phyloP scores from a whole-genome alignment of 306 rosid genomes.

The Lathyrus sativus region DNA sequence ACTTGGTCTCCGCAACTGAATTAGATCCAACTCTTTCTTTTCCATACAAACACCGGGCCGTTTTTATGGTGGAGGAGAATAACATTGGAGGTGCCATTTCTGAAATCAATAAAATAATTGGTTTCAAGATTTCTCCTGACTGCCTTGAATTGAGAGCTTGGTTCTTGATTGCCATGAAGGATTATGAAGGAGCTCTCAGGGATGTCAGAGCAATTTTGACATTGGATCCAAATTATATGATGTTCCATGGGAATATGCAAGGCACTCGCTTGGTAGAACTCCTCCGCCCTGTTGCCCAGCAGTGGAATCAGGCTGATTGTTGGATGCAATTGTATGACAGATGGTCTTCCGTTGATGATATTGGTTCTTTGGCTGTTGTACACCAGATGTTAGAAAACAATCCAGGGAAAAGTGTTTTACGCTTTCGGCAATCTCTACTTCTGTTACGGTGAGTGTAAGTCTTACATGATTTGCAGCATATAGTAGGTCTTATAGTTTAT shows the following conservation, averaged over 20 bases:
- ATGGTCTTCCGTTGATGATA: conserved; percentile 90
- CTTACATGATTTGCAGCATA: background rate
- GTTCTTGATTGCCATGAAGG: conserved; percentile 73
- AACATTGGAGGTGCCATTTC: conserved; percentile 58
- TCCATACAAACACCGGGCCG: conserved; percentile 78
- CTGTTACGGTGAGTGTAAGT: conserved; percentile 59
- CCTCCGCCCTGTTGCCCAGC: conserved; percentile 63
- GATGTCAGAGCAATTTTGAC: conserved; percentile 86
- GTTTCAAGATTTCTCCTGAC: conserved; percentile 79
- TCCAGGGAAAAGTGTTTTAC: conserved; percentile 79
- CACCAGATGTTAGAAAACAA: conserved; percentile 75
- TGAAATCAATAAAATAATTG: conserved; percentile 72
- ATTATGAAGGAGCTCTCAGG: conserved; percentile 78
- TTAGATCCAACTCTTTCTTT: conserved; percentile 79
- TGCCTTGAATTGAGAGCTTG: conserved; percentile 91
- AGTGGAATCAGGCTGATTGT: conserved; percentile 82
- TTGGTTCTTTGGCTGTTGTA: conserved; percentile 86
- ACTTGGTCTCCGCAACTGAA: conserved; percentile 70
- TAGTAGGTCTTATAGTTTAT: conserved; percentile 1
- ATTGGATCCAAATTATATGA: conserved; percentile 72
- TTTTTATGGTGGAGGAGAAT: conserved; percentile 61
- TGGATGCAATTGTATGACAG: conserved; percentile 83
- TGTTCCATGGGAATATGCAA: conserved; percentile 70
- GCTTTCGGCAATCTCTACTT: conserved; percentile 85
- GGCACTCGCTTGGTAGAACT: conserved; percentile 70